Evolutionary conservation across 495 filamentous ascomycete genomes (phyloP).

Genomic region (Corynascus novoguineensis): DNA sequence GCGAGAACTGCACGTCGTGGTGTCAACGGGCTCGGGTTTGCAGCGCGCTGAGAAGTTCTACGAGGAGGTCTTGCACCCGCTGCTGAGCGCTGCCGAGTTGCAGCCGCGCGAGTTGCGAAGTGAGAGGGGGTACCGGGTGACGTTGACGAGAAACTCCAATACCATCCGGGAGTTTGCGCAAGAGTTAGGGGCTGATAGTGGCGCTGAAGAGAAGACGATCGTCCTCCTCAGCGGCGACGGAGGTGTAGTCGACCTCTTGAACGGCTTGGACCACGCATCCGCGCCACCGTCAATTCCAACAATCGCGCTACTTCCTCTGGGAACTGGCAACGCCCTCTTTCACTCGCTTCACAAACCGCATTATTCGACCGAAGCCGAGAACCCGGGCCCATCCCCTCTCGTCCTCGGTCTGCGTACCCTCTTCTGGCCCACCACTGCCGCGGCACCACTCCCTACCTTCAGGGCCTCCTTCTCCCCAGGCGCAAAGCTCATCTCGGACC

Average conservation of each 20-base stretch:
- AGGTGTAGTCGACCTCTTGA: slow-evolving; percentile 71
- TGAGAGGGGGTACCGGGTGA: slow-evolving; percentile 35
- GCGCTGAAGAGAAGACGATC: slow-evolving; percentile 41
- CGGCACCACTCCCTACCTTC: slow-evolving; percentile 51
- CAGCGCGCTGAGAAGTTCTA: slow-evolving; percentile 55
- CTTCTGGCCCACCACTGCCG: slow-evolving; percentile 47
- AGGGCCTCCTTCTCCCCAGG: slow-evolving; percentile 61
- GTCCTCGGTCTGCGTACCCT: slow-evolving; percentile 53
- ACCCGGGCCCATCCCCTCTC: slow-evolving; percentile 26
- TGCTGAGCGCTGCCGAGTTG: slow-evolving; percentile 39
- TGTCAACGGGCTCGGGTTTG: slow-evolving; percentile 70
- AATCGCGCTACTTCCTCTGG: slow-evolving; percentile 66
- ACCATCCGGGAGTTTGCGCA: slow-evolving; percentile 58
- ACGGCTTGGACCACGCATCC: slow-evolving; percentile 36
- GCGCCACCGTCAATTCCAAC: slow-evolving; percentile 28
- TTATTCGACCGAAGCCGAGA: slow-evolving; percentile 1
- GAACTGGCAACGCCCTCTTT: slow-evolving; percentile 86
- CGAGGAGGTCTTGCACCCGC: slow-evolving; percentile 49
- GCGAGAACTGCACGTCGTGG: slow-evolving; percentile 53
- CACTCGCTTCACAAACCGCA: slow-evolving; percentile 52
- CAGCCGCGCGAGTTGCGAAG: not conserved
- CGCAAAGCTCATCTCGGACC: slow-evolving; percentile 49
- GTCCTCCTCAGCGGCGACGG: slow-evolving; percentile 84
- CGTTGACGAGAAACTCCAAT: slow-evolving; percentile 54
- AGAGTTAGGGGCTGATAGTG: slow-evolving; percentile 35